phyloP scores from a whole-genome alignment of 257 asterid species.

The Solanum paucissectum region DNA sequence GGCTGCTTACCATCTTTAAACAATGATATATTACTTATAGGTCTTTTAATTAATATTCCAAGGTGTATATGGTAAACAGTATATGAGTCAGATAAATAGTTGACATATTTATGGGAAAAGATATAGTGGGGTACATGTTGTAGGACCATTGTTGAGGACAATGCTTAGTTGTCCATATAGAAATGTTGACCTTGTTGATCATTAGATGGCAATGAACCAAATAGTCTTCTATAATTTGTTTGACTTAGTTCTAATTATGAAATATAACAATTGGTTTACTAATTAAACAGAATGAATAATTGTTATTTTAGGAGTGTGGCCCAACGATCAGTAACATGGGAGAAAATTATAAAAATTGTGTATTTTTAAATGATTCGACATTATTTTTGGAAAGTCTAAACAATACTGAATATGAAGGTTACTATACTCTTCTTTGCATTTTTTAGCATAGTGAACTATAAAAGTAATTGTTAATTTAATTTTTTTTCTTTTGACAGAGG shows the following conservation, averaged over 20 bases:
- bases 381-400: neutral
- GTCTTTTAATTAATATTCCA: neutral
- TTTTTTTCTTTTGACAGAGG: slow-evolving; percentile 27
- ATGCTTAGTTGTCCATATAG: neutral
- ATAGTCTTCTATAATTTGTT: neutral
- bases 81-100: neutral
- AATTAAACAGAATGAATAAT: neutral
- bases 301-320: neutral
- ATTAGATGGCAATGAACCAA: neutral
- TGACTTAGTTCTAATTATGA: neutral
- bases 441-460: neutral
- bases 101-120: neutral
- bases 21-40: neutral
- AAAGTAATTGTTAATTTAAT: neutral
- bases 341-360: neutral
- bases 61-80: neutral
- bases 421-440: neutral
- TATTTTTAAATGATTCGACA: neutral
- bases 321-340: neutral
- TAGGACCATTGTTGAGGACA: neutral
- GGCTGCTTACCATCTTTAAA: neutral
- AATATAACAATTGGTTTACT: neutral
- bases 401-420: neutral
- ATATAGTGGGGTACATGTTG: slow-evolving; percentile 8
- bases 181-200: neutral